These are phyloP conservation scores for Urtica urens DNA, from an alignment of 306 rosid species.

Conservation along the genomic window DNA sequence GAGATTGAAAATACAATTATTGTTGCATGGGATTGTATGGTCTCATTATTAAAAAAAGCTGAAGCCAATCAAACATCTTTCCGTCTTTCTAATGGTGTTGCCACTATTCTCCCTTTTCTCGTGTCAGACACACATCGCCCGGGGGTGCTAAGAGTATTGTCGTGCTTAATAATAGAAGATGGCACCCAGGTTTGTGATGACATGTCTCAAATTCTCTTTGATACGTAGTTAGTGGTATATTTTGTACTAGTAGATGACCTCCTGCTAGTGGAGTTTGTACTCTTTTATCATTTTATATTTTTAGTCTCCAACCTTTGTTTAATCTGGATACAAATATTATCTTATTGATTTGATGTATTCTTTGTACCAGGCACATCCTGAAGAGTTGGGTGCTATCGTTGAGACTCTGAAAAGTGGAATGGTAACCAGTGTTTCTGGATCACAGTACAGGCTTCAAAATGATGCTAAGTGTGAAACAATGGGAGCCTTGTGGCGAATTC, in stretches of 20 bases:
- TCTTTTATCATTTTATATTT: too few relatives aligned
- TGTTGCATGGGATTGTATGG: conserved; percentile 97
- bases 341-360: conserved; percentile 12
- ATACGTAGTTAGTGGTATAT: background rate
- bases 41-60: conserved; percentile 79
- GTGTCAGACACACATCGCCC: conserved; percentile 73
- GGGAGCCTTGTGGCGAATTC: conserved; percentile 85
- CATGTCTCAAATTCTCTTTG: background rate
- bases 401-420: conserved; percentile 96
- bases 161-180: conserved; percentile 89
- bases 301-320: too few relatives aligned
- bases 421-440: conserved; percentile 72
- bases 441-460: conserved; percentile 65
- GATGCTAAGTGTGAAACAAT: conserved; percentile 92
- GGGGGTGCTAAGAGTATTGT: conserved; percentile 82
- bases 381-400: conserved; percentile 76
- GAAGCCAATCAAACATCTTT: conserved; percentile 81
- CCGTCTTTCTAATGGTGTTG: conserved; percentile 73
- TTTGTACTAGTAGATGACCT: background rate
- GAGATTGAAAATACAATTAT: conserved; percentile 60
- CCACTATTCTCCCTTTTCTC: conserved; percentile 70
- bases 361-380: conserved; percentile 74
- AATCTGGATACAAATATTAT: too few relatives aligned
- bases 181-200: conserved; percentile 54
- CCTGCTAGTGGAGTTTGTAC: too few relatives aligned